Base-by-base conservation (phyloP, 306 rosid species). In the Oxytropis ochrocephala region DNA sequence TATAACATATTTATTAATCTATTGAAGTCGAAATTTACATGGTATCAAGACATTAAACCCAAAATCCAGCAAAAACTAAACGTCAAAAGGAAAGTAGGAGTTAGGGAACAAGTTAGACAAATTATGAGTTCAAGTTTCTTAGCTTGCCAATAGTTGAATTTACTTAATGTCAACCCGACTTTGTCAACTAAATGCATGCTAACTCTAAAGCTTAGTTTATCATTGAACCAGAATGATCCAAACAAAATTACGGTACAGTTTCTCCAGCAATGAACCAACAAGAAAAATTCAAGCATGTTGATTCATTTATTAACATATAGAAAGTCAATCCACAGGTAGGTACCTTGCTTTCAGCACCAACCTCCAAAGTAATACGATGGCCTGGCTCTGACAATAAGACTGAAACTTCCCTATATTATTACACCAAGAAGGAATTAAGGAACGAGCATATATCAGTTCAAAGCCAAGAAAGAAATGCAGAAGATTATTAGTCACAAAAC, bases 371-470 rank as follows among this genome's bases (percentile, higher is more conserved):
- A 75, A 53, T 61, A 67, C 71, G 77, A 65, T 83, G 72, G 72
- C 70, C 78, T 0, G 81, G 70, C 17, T 78, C 75, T 17, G 84
- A 69, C 13, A 84, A 86, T 47, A 80, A 74, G n/a, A 63, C 82
- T 68, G 68, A 49, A 46, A 76, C 81, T 67, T 85, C 74, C 95
- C 97, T 92, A 80, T 11, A 62, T 39, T 35, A 64, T 77, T 70
- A 35, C 11, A 62, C 44, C 71, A 11, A 55, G 16, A 29, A 57
- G 57, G 19, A 49, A 61, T 71, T 18, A 53, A 41, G 67, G 29
- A 81, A 68, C 41, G 13, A 2, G 41, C 9, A 35, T 18, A 71
- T 16, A n/a, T n/a, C n/a, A n/a, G 59, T 13, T 73, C 48, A 32
- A 44, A 49, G 13, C 64, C 38, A 27, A 33, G 13, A 47, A 48